Evolutionary conservation across 73 alveolate species (phyloP).

Genomic region (Uronychia setigera): DNA sequence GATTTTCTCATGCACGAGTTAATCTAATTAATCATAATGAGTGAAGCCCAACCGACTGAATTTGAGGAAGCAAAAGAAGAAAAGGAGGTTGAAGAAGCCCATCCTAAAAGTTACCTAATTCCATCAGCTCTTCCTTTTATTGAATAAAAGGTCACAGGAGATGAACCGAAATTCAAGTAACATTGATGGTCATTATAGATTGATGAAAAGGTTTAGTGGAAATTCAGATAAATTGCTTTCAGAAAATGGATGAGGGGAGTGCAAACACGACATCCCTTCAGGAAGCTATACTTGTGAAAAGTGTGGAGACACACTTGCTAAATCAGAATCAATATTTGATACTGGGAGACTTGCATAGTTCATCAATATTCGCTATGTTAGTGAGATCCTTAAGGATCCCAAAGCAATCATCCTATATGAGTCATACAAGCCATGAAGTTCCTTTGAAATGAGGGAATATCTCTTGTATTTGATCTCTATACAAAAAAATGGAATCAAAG

Average conservation of each 20-base stretch:
- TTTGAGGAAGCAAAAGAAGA: too few species aligned
- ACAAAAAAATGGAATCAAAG: background rate
- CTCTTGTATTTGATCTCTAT: background rate
- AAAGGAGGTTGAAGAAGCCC: too few species aligned
- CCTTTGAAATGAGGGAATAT: conserved; percentile 10
- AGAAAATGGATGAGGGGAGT: background rate
- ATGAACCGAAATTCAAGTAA: too few species aligned
- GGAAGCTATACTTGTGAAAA: background rate
- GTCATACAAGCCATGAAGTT: background rate
- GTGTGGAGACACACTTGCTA: background rate
- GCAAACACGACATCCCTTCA: background rate
- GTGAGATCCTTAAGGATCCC: background rate
- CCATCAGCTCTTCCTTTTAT: too few species aligned
- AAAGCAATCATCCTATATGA: background rate
- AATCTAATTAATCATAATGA: too few species aligned
- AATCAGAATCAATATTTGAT: background rate
- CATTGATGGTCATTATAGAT: too few species aligned
- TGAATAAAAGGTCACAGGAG: too few species aligned
- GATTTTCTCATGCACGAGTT: too few species aligned
- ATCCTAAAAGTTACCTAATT: too few species aligned
- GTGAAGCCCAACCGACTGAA: too few species aligned
- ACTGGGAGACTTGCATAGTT: background rate
- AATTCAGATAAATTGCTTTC: too few species aligned
- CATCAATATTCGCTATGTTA: background rate
- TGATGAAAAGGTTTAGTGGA: too few species aligned